A percentile compares a stretch with the other conserved stretches of the same genome.
Conservation (phyloP, 2,329 filamentous ascomycete species). For the Cephalotrichum gorgonifer region DNA sequence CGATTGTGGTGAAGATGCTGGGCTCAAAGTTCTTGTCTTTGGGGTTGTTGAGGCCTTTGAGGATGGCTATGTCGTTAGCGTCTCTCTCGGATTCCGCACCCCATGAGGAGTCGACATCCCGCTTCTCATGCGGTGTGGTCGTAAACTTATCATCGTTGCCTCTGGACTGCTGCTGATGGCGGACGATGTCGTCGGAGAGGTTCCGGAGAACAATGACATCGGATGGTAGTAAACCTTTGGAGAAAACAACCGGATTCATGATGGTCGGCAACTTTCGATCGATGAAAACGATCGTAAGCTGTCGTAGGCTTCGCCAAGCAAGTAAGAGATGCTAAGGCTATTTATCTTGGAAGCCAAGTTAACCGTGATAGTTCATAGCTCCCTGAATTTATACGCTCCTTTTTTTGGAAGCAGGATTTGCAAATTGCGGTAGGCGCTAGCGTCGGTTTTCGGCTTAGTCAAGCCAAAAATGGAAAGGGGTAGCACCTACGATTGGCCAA, state of each 20-base stretch:
- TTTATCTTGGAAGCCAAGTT: too few relatives aligned
- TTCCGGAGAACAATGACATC: constrained; percentile 29
- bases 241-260: constrained; percentile 19
- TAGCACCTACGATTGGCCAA: too few relatives aligned
- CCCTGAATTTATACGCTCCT: too few relatives aligned
- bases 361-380: too few relatives aligned
- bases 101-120: background rate
- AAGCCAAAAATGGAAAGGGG: too few relatives aligned
- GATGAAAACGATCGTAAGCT: background rate
- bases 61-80: constrained; percentile 19
- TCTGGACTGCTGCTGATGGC: background rate
- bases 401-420: too few relatives aligned
- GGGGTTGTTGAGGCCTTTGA: constrained; percentile 32
- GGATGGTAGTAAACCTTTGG: constrained; percentile 27
- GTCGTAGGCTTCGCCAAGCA: background rate
- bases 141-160: background rate
- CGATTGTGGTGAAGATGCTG: constrained; percentile 30
- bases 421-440: too few relatives aligned
- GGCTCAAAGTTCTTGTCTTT: constrained; percentile 30
- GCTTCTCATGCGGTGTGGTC: background rate
- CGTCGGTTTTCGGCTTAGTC: too few relatives aligned
- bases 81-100: constrained; percentile 10
- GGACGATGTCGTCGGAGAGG: constrained; percentile 25
- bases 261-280: background rate
- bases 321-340: background rate